Evolutionary conservation across 306 rosid genomes (phyloP).

Genomic region (Inga laurina): DNA sequence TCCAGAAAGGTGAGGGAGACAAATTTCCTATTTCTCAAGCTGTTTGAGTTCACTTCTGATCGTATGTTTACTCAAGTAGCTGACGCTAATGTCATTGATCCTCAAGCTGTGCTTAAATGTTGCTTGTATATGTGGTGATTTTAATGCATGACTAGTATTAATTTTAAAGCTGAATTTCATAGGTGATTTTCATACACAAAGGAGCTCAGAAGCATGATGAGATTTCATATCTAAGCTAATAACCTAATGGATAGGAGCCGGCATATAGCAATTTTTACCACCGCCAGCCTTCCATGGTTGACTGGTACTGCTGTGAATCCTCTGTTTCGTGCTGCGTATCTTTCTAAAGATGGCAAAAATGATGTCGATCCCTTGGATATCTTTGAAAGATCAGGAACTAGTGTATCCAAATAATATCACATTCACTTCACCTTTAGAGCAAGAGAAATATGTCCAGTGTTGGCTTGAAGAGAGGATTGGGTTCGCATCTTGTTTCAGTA

Average conservation of each 20-base stretch:
- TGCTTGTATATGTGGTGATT: not conserved
- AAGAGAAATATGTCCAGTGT: slow-evolving; percentile 63
- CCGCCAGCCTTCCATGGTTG: slow-evolving; percentile 99
- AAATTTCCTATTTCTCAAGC: slow-evolving; percentile 2
- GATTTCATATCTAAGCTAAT: slow-evolving; percentile 29
- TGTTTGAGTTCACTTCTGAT: slow-evolving; percentile 1
- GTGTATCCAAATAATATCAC: slow-evolving; percentile 79
- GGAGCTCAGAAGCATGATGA: slow-evolving; percentile 19
- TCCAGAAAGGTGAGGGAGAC: not conserved
- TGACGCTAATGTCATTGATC: not conserved
- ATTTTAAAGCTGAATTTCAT: slow-evolving; percentile 23
- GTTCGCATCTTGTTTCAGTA: slow-evolving; percentile 52
- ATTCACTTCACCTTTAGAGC: slow-evolving; percentile 66
- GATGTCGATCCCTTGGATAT: slow-evolving; percentile 83
- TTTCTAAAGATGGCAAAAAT: slow-evolving; percentile 62
- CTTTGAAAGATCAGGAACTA: slow-evolving; percentile 67
- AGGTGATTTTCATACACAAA: slow-evolving; percentile 23
- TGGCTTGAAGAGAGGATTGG: slow-evolving; percentile 88
- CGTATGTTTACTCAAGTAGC: not conserved
- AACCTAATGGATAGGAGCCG: slow-evolving; percentile 62
- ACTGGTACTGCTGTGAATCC: slow-evolving; percentile 99
- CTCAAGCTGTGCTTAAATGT: slow-evolving; percentile 17
- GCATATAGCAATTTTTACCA: slow-evolving; percentile 85
- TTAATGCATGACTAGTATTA: not conserved
- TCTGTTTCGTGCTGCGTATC: slow-evolving; percentile 90